Evolutionary conservation across 164 flowering plant genomes (phyloP), one percentile per base, ranked within the genome.

Genomic region (Berberis vulgaris): DNA sequence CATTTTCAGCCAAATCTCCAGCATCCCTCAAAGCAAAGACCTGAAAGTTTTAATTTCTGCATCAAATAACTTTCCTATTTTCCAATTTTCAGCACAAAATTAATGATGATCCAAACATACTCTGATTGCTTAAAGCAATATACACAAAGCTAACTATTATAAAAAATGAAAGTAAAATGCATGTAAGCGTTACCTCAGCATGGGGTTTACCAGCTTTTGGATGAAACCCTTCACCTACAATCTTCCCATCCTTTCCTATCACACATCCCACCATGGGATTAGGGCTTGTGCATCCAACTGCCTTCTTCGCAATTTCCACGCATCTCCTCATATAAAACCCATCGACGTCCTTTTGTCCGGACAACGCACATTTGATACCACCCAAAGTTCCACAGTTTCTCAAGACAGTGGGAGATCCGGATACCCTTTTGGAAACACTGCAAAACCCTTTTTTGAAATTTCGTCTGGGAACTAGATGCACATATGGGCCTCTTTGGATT

Each of bases 201-300:
- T 90, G 98, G 61, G 97, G 98, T 72, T 90, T 88, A 6, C 98
- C 98, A 65, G 97, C 96, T 79, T 90, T 93, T 4, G 97, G 98
- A 67, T 93, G 97, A 79, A 93, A 90, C 53, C 97, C 97, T 81
- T 90, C 81, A 39, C 98, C 97, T 50, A 90, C 92, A 77, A 93
- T 62, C 66, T 81, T 64, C 11, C 97, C 96, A 74, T 89, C 84
- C 67, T 89, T 92, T 13, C 87, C 98, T 71, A 92, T 82, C 9
- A 89, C 87, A 74, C 96, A 89, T 1, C 98, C 97, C 69, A 93
- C 97, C 98, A 93, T 82, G 3, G 98, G 97, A 76, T 93, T 88
- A 61, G 97, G 97, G 59, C 91, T 90, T 4, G 97, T 90, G 69
- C 72, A 76, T 46, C 98, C 96, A 78, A 82, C 67, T n/a, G 91